Base-by-base conservation (phyloP, 2,329 filamentous ascomycete species). In the Sordariomycetes sp. region DNA sequence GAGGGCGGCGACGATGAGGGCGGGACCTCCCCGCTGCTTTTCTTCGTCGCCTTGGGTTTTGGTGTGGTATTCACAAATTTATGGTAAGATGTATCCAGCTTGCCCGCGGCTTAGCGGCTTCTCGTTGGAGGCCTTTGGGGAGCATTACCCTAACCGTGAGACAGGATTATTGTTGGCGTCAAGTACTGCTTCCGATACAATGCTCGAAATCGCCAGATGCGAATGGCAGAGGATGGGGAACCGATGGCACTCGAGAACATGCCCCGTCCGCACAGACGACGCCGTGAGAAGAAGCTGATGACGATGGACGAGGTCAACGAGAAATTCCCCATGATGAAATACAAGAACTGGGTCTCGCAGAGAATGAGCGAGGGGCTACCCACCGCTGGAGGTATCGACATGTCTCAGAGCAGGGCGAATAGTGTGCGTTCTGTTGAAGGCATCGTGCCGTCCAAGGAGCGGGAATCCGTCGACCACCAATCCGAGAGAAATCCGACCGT, bases 131-230 rank as follows among this genome's bases (percentile, higher is more conserved):
- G 3, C 16, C 40, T 46, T 2, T 6, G 46, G 28, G 53, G 28
- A 35, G 48, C 57, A 52, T 37, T n/a, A 25, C 63, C 64, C 59
- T 25, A 54, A 48, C 28, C 40, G 50, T 51, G 53, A 71, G 63
- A 57, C 67, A 99, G 94, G 94, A 99, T 99, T 67, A 99, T 99
- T 66, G 94, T 99, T 61, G 94, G 94, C 65, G 94, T 99, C 61
- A 99, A 99, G 76, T 99, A 99, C 73, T 99, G 94, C 75, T 99
- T 99, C 74, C 83, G 94, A 65, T 97, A 99, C 72, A 97, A 97
- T 72, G 92, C 94, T 65, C 87, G 94, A 60, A 95, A 95, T 69
- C 87, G 94, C 56, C 85, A 87, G 61, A 76, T 90, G 67, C 85
- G 90, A 76, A 81, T 74, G 76, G 89, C 78, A 63, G 89, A 91